A percentile compares a stretch with the other conserved stretches of the same genome.
phyloP scores from a whole-genome alignment of 306 rosid species.

The Medicago arabica region DNA sequence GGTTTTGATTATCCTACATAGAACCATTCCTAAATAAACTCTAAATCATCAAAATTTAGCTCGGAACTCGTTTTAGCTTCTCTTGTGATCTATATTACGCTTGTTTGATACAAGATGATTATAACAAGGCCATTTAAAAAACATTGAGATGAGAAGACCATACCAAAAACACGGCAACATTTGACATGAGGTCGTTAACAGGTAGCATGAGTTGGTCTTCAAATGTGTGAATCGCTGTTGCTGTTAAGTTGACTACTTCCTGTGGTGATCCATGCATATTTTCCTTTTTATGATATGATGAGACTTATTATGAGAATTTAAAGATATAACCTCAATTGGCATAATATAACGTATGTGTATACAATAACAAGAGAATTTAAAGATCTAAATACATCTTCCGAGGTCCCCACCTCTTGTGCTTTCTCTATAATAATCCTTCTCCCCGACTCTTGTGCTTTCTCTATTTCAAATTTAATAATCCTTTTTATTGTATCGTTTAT shows the following conservation, averaged over 20 bases:
- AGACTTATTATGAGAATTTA: neutral
- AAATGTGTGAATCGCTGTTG: conserved; percentile 4
- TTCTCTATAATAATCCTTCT: no score
- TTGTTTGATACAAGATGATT: neutral
- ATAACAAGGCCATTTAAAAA: neutral
- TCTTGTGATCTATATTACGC: neutral
- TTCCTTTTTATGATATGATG: neutral
- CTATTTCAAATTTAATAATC: neutral
- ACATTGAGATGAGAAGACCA: neutral
- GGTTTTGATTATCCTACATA: neutral
- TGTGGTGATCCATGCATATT: conserved; percentile 5
- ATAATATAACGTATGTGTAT: no score
- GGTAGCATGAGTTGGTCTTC: neutral
- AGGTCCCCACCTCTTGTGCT: neutral
- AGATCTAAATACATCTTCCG: neutral
- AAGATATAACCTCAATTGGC: no score
- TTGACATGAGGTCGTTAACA: conserved; percentile 18
- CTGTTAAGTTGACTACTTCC: conserved; percentile 15
- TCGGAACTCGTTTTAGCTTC: neutral
- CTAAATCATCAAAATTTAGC: neutral
- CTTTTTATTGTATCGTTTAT: conserved; percentile 1
- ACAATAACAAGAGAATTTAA: no score
- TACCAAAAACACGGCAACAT: conserved; percentile 31
- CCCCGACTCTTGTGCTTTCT: neutral
- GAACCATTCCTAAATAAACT: neutral